Percentiles rank a stretch among this genome's conserved stretches.
phyloP scores from a whole-genome alignment of 805 yeast species.

The Vanderwaltozyma yarrowii region DNA sequence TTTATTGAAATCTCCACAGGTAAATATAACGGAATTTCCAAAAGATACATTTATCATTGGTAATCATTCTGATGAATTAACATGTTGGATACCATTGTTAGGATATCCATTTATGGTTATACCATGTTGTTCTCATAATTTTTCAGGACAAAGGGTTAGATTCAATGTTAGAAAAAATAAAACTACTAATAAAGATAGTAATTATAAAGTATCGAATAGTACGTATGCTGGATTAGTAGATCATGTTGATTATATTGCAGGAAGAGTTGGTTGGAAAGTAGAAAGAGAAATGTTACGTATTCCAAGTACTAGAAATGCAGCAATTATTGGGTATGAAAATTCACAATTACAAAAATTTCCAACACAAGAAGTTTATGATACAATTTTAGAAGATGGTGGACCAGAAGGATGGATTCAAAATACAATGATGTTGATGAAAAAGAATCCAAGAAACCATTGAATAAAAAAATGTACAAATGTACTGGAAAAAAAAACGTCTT shows the following conservation, averaged over 20 bases:
- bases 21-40: conserved; percentile 58
- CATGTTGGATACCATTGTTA: conserved; percentile 88
- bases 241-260: conserved; percentile 64
- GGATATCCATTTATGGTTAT: conserved; percentile 84
- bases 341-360: conserved; percentile 23
- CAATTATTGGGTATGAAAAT: conserved; percentile 59
- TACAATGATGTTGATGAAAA: conserved; percentile 58
- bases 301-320: conserved; percentile 91
- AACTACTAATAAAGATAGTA: conserved; percentile 5
- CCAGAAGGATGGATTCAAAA: conserved; percentile 86
- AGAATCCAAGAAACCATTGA: conserved; percentile 64
- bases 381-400: conserved; percentile 72
- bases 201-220: conserved; percentile 32
- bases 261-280: conserved; percentile 69
- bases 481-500: too few relatives aligned
- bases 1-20: conserved; percentile 41
- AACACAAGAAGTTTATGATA: conserved; percentile 40
- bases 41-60: conserved; percentile 76
- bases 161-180: conserved; percentile 36
- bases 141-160: conserved; percentile 66
- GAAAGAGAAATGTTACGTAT: conserved; percentile 82
- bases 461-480: too few relatives aligned
- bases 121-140: conserved; percentile 89
- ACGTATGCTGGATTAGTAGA: conserved; percentile 81
- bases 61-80: conserved; percentile 89